Evolutionary conservation across 2,329 filamentous ascomycete genomes (phyloP).

Genomic region (Thielaviopsis populi): DNA sequence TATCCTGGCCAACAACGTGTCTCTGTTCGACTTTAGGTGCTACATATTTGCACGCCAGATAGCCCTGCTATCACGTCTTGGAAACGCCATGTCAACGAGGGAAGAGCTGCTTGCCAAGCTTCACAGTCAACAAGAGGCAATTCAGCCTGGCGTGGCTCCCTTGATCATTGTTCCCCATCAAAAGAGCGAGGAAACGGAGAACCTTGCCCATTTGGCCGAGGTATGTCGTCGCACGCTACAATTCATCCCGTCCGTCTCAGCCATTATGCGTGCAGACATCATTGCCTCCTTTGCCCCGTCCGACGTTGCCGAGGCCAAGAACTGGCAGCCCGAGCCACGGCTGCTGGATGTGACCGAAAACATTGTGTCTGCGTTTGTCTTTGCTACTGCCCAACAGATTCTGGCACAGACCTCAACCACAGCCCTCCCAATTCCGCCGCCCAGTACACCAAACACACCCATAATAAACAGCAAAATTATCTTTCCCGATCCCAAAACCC

Average conservation of each 20-base stretch:
- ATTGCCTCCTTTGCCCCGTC: slow-evolving; percentile 40
- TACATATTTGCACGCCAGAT: slow-evolving; percentile 90
- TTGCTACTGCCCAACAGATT: slow-evolving; percentile 60
- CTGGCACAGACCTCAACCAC: slow-evolving; percentile 59
- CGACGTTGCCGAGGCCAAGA: slow-evolving; percentile 23
- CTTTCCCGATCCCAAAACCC: slow-evolving; percentile 46
- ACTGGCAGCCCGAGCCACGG: slow-evolving; percentile 20
- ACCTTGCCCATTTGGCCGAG: slow-evolving; percentile 68
- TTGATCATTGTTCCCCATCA: slow-evolving; percentile 14
- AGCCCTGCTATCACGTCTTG: slow-evolving; percentile 63
- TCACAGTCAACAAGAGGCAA: slow-evolving; percentile 45
- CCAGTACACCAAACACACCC: slow-evolving; percentile 14
- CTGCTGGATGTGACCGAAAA: slow-evolving; percentile 50
- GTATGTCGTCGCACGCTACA: slow-evolving; percentile 68
- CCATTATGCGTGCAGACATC: slow-evolving; percentile 67
- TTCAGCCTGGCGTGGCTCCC: slow-evolving; percentile 40
- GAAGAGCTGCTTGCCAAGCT: slow-evolving; percentile 48
- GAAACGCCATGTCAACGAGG: slow-evolving; percentile 52
- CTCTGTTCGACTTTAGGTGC: slow-evolving; percentile 83
- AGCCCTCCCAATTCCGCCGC: slow-evolving; percentile 47
- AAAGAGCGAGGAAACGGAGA: slow-evolving; percentile 47
- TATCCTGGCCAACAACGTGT: slow-evolving; percentile 89
- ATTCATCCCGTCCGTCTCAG: slow-evolving; percentile 68
- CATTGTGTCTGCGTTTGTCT: slow-evolving; percentile 63
- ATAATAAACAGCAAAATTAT: slow-evolving; percentile 5